Base-by-base conservation (phyloP, 495 filamentous ascomycete genomes). In the Cairneyella variabilis region DNA sequence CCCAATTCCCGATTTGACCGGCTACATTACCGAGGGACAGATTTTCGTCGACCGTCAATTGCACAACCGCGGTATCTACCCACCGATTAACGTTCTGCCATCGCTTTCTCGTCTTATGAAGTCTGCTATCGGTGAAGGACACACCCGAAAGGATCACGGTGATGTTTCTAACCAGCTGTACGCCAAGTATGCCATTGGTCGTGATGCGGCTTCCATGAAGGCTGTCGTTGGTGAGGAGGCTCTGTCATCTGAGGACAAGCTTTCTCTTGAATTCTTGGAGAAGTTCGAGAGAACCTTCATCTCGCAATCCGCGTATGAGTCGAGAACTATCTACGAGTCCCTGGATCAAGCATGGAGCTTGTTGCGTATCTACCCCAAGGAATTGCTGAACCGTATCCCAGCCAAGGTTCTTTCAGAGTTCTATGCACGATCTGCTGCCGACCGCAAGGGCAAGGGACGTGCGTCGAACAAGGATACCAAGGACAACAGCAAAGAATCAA, bases 41-140 rank as follows among this genome's bases (percentile, higher is more conserved):
- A 97, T 99, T 64, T 97, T 92, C 74, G 77, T 99, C 63, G 95
- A 99, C 67, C 90, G 93, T 71, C 89, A 90, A 67, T 79, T 99
- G 21, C 64, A 89, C 78, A 99, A 97, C 79, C 90, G 91, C 74
- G 91, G 91, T 74, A 82, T 99, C 69, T 97, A 93, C 76, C 95
- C 95, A 10, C 95, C 95, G 10, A 99, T 99, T 75, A 99, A 99
- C 78, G 95, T 99, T 57, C 81, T 99, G 27, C 95, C 93, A 2
- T 99, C 93, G 18, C 85, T 99, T 20, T 97, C 95, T 12, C 95
- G 93, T 82, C 88, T 99, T 62, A 99, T 99, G 93, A 99, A 99
- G 69, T 97, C 95, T 60, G 95, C 93, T 64, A 99, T 99, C 60
- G 95, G 95, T 65, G 90, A 96, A 71, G 89, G 88, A 56, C 92